These are phyloP conservation scores for Colletotrichum lentis DNA, from an alignment of 2,329 filamentous ascomycete species.

Conservation along the genomic window DNA sequence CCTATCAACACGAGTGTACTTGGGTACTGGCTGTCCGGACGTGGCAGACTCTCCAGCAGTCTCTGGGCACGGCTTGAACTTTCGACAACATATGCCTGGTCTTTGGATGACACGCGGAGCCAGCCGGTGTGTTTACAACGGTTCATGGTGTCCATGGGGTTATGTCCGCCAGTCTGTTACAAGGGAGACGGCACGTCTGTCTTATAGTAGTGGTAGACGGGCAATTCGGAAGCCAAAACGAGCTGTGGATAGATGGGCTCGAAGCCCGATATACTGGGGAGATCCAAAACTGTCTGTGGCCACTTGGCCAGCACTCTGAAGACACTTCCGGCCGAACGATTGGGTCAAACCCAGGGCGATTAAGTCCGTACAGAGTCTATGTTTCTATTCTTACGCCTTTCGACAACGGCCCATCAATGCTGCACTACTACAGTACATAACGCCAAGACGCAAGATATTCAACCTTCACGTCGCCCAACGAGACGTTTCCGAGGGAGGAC, in stretches of 20 bases:
- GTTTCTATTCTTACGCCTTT: no score
- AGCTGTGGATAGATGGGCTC: background rate
- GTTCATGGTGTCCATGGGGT: background rate
- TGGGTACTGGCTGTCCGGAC: background rate
- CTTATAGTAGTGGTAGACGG: background rate
- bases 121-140: constrained; percentile 11
- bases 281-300: background rate
- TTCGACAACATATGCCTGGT: constrained; percentile 1
- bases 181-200: background rate
- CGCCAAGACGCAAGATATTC: background rate
- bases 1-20: constrained; percentile 9
- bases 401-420: background rate
- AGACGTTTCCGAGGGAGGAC: background rate
- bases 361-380: no score
- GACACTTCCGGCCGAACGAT: background rate
- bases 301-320: background rate
- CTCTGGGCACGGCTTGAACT: background rate
- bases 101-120: background rate
- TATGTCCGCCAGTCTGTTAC: background rate
- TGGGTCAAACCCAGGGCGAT: background rate
- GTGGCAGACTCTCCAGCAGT: constrained; percentile 6
- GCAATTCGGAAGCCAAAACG: background rate
- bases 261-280: background rate
- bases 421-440: background rate
- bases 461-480: background rate